These are phyloP conservation scores for Dalechampia spathulata DNA, from an alignment of 441 rosid genomes.

Conservation along the genomic window DNA sequence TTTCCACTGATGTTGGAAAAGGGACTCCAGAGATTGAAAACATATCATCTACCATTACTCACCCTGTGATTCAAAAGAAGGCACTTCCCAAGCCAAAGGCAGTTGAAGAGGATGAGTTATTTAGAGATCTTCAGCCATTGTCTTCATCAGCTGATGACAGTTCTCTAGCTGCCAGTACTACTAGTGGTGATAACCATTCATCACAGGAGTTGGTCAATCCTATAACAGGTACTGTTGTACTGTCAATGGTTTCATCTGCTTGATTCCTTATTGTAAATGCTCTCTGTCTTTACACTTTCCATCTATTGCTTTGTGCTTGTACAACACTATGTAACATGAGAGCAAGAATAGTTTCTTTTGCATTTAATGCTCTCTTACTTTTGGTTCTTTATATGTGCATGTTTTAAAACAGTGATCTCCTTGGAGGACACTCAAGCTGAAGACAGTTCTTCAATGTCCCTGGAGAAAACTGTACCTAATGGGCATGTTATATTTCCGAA, in stretches of 20 bases:
- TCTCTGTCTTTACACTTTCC: no score
- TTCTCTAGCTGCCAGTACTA: slow-evolving; percentile 22
- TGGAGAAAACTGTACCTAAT: slow-evolving; percentile 30
- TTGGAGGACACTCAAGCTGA: slow-evolving; percentile 28
- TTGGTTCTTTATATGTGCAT: background rate
- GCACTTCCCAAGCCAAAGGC: slow-evolving; percentile 21
- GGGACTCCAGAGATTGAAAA: slow-evolving; percentile 18
- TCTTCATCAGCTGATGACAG: slow-evolving; percentile 16
- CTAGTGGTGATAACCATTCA: slow-evolving; percentile 20
- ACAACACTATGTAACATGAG: background rate
- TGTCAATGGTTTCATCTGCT: no score
- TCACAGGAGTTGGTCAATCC: slow-evolving; percentile 24
- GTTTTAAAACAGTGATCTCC: slow-evolving; percentile 25
- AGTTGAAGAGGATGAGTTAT: slow-evolving; percentile 21
- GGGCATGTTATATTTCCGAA: slow-evolving; percentile 71
- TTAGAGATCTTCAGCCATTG: slow-evolving; percentile 27
- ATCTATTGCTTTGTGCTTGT: background rate
- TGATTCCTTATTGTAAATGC: no score
- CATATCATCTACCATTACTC: background rate
- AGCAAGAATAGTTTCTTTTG: background rate
- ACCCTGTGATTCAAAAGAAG: slow-evolving; percentile 10
- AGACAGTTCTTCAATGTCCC: slow-evolving; percentile 26
- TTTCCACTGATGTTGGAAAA: slow-evolving; percentile 7
- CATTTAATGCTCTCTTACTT: background rate
- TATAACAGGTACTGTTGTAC: slow-evolving; percentile 30